phyloP scores from a whole-genome alignment of 1,284 basidiomycete species.

The Trametes hirsuta region DNA sequence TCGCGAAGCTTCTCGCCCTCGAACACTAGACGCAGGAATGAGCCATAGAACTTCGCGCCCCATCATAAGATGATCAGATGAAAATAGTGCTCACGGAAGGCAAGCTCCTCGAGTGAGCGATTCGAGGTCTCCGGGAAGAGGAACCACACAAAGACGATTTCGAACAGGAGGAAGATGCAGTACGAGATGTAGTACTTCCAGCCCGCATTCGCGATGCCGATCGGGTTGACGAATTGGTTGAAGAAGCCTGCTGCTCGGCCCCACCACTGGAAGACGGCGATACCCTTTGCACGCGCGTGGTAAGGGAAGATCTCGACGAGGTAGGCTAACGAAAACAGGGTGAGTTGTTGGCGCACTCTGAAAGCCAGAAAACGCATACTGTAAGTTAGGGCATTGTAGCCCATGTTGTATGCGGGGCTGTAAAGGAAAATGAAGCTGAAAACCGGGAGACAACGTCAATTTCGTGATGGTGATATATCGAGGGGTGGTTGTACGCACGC shows the following conservation, averaged over 20 bases:
- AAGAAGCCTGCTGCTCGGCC: constrained; percentile 58
- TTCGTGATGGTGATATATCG: not conserved
- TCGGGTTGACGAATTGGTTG: constrained; percentile 77
- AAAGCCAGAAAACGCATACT: constrained; percentile 38
- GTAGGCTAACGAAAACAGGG: constrained; percentile 44
- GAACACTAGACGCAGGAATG: constrained; percentile 41
- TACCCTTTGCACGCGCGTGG: constrained; percentile 67
- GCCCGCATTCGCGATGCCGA: constrained; percentile 56
- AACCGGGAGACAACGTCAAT: not conserved
- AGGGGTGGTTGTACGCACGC: constrained; percentile 37
- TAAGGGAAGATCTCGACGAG: constrained; percentile 72
- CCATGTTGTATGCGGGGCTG: constrained; percentile 68
- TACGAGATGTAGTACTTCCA: constrained; percentile 41
- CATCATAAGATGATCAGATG: not conserved
- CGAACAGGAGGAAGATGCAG: constrained; percentile 42
- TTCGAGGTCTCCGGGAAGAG: constrained; percentile 52
- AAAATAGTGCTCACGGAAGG: constrained; percentile 50
- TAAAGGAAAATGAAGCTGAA: constrained; percentile 68
- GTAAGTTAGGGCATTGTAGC: constrained; percentile 64
- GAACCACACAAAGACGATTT: constrained; percentile 56
- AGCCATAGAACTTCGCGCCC: not conserved
- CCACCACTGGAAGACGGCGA: constrained; percentile 66
- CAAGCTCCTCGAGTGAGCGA: constrained; percentile 59
- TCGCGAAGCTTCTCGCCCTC: constrained; percentile 48
- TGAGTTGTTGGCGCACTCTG: not conserved